phyloP scores from a whole-genome alignment of 768 basidiomycete species.

The Coprinellus aureogranulatus region DNA sequence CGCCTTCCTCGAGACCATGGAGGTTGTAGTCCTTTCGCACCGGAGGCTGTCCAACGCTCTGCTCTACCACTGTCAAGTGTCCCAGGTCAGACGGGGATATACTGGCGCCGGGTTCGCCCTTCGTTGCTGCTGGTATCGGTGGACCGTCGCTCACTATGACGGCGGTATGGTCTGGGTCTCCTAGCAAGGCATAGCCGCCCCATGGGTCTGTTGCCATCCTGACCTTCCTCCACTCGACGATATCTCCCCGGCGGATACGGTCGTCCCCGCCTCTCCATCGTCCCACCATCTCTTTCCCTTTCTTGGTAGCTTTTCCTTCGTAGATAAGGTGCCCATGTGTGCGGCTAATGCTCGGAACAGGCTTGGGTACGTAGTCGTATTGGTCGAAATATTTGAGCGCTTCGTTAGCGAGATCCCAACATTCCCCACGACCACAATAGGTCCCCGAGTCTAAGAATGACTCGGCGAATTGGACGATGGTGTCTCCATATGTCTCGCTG shows the following conservation, averaged over 20 bases:
- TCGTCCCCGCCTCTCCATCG: slow-evolving; percentile 53
- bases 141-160: slow-evolving; percentile 40
- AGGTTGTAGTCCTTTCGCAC: slow-evolving; percentile 41
- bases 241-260: slow-evolving; percentile 51
- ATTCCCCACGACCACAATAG: slow-evolving; percentile 52
- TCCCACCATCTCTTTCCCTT: slow-evolving; percentile 32
- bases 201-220: slow-evolving; percentile 27
- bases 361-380: slow-evolving; percentile 42
- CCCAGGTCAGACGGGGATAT: slow-evolving; percentile 40
- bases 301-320: slow-evolving; percentile 34
- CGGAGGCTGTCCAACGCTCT: slow-evolving; percentile 44
- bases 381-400: slow-evolving; percentile 42
- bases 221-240: slow-evolving; percentile 51
- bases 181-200: slow-evolving; percentile 33
- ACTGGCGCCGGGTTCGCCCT: slow-evolving; percentile 26
- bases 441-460: slow-evolving; percentile 39
- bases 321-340: slow-evolving; percentile 58
- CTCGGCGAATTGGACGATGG: slow-evolving; percentile 47
- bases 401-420: slow-evolving; percentile 58
- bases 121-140: slow-evolving; percentile 25
- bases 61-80: slow-evolving; percentile 52
- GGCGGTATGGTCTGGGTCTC: slow-evolving; percentile 56
- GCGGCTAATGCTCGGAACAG: slow-evolving; percentile 45
- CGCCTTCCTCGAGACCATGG: slow-evolving; percentile 42
- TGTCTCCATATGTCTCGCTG: slow-evolving; percentile 48